Base-by-base conservation (phyloP, 2,329 filamentous ascomycete genomes). In the Orbilia quercus region DNA sequence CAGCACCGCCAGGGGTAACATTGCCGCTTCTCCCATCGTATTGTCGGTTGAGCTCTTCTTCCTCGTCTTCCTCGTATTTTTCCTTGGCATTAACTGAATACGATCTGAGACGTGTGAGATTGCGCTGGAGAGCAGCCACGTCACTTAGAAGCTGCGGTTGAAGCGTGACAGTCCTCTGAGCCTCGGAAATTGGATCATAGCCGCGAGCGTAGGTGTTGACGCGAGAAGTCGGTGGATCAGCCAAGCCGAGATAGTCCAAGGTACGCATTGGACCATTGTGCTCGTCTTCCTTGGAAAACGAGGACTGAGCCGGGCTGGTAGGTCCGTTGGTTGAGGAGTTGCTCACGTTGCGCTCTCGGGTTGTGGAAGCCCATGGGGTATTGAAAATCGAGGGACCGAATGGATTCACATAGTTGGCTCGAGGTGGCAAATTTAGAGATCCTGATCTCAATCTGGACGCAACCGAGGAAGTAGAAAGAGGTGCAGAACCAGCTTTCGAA, bases 81-180 rank as follows among this genome's bases (percentile, higher is more conserved):
- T 98, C 94, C 81, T 96, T 97, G 64, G 96, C 96, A 81, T 99
- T 99, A 76, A 99, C 95, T 0, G 95, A 99, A 81, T 97, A 98
- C 1, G 95, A 99, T 50, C 95, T 89, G 84, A 98, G 96, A 58
- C 95, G 88, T 80, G 91, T 98, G 47, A 89, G 85, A 77, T 91
- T 90, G 79, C 87, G 90, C 75, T 89, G 70, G 76, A 91, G 86
- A 79, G 91, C 89, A 74, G 89, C 88, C 73, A 94, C 83, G 78
- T 90, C 90, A 47, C 90, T 89, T 34, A 94, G 84, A 4, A 74
- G 42, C 76, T 92, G 90, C 1, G 90, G 89, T 42, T 83, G 83
- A 22, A 85, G 77, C 12, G 81, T 80, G 69, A 84, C 81, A 28
- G 80, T 78, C 62, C 84, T 82, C 65, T 85, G 84, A 63, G 85